A percentile compares a stretch with the other conserved stretches of the same genome.
Conservation (phyloP, 768 basidiomycete species). For the Pleurotus citrinopileatus region DNA sequence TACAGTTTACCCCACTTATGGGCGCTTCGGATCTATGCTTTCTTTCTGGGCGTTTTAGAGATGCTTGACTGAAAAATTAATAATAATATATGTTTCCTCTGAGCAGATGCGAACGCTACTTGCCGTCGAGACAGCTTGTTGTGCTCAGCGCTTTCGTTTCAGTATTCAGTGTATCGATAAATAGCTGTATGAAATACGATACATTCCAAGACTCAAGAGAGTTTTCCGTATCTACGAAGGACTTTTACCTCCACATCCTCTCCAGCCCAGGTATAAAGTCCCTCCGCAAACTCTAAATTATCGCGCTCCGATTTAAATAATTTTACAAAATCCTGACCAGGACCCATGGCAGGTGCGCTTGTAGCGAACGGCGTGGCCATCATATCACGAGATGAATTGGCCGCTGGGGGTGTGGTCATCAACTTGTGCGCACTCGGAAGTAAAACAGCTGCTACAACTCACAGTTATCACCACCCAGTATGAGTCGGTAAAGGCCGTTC, state of each 20-base stretch:
- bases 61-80: too few species aligned
- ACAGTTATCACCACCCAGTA: slow-evolving; percentile 91
- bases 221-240: slow-evolving; percentile 72
- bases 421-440: slow-evolving; percentile 1
- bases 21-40: slow-evolving; percentile 10
- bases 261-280: slow-evolving; percentile 81
- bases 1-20: slow-evolving; percentile 9
- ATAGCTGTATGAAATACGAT: slow-evolving; percentile 5
- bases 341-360: slow-evolving; percentile 44
- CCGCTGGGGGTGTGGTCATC: slow-evolving; percentile 44
- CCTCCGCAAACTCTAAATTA: slow-evolving; percentile 89
- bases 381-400: slow-evolving; percentile 77
- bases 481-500: slow-evolving; percentile 91
- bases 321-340: slow-evolving; percentile 84
- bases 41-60: too few species aligned
- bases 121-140: background rate
- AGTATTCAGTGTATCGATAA: slow-evolving; percentile 16
- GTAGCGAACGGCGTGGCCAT: slow-evolving; percentile 65
- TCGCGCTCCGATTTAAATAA: slow-evolving; percentile 89
- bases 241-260: slow-evolving; percentile 78
- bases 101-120: background rate
- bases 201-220: slow-evolving; percentile 26
- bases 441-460: slow-evolving; percentile 23
- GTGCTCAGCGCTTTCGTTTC: too few species aligned
- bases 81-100: background rate